phyloP scores from a whole-genome alignment of 1,284 basidiomycete species.

The Trichosporon faecale region DNA sequence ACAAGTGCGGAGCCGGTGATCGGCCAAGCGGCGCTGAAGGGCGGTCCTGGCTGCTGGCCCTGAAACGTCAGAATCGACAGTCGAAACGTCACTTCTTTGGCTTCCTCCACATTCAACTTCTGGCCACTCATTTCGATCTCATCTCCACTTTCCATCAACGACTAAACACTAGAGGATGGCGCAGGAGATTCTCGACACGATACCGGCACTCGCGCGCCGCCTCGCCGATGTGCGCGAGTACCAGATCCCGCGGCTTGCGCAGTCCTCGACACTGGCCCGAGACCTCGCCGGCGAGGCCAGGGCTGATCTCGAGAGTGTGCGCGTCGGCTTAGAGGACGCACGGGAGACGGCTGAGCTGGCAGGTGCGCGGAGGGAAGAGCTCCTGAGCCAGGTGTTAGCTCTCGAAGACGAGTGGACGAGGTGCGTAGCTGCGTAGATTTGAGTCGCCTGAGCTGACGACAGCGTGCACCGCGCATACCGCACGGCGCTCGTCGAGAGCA shows the following conservation, averaged over 20 bases:
- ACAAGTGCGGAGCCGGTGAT: background rate
- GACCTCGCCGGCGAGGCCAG: conserved; percentile 68
- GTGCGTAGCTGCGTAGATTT: background rate
- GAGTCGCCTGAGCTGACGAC: conserved; percentile 1
- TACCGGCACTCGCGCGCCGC: conserved; percentile 56
- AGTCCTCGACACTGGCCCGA: conserved; percentile 63
- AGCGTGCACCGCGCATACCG: conserved; percentile 31
- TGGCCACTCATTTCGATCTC: background rate
- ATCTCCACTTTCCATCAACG: background rate
- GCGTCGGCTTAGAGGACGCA: conserved; percentile 25
- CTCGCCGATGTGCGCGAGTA: conserved; percentile 64
- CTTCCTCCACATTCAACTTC: conserved; percentile 12
- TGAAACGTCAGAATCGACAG: conserved; percentile 4
- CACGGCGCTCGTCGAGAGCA: conserved; percentile 28
- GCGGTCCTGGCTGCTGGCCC: background rate
- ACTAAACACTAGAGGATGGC: background rate
- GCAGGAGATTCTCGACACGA: conserved; percentile 3
- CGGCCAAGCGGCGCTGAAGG: background rate
- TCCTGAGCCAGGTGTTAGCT: conserved; percentile 58
- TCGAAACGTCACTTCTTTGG: conserved; percentile 14
- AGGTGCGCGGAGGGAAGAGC: background rate
- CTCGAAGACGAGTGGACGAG: conserved; percentile 24
- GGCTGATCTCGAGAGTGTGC: conserved; percentile 66
- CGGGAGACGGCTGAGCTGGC: conserved; percentile 19
- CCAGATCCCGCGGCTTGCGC: conserved; percentile 69